phyloP scores from a whole-genome alignment of 345 rosid species.

The Lepidium africanum region DNA sequence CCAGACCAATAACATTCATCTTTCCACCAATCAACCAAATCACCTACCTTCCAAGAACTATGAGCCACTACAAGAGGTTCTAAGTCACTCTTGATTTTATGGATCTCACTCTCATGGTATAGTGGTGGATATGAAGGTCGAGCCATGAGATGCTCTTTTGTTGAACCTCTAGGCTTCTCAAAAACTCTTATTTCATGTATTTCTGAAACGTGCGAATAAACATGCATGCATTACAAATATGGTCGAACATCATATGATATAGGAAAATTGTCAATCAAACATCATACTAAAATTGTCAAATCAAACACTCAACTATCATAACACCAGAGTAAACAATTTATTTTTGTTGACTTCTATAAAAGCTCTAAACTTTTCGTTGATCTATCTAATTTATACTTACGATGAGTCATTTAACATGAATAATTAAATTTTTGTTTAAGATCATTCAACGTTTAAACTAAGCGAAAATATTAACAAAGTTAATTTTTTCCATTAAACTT shows the following conservation, averaged over 20 bases:
- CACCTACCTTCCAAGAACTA: slow-evolving; percentile 16
- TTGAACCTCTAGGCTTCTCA: not conserved
- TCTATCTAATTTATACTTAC: too few species aligned
- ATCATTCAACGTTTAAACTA: too few species aligned
- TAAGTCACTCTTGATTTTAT: not conserved
- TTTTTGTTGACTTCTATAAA: too few species aligned
- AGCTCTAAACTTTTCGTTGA: too few species aligned
- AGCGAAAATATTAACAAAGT: too few species aligned
- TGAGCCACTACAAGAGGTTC: slow-evolving; percentile 1
- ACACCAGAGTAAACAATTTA: too few species aligned
- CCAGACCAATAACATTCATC: slow-evolving; percentile 8
- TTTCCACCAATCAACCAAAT: slow-evolving; percentile 17
- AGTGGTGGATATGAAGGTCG: slow-evolving; percentile 15
- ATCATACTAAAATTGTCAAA: too few species aligned
- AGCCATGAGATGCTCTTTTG: not conserved
- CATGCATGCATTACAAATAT: not conserved
- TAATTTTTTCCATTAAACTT: too few species aligned
- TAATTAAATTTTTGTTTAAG: too few species aligned
- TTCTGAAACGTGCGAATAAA: not conserved
- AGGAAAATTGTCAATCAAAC: too few species aligned
- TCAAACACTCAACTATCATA: too few species aligned
- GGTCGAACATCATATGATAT: not conserved
- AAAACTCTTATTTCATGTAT: slow-evolving; percentile 1
- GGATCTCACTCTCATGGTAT: not conserved
- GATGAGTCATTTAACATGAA: too few species aligned